Evolutionary conservation across 129 eudicot genomes (phyloP), one percentile per base, ranked within the genome.

Genomic region (Heracleum sosnowskyi): DNA sequence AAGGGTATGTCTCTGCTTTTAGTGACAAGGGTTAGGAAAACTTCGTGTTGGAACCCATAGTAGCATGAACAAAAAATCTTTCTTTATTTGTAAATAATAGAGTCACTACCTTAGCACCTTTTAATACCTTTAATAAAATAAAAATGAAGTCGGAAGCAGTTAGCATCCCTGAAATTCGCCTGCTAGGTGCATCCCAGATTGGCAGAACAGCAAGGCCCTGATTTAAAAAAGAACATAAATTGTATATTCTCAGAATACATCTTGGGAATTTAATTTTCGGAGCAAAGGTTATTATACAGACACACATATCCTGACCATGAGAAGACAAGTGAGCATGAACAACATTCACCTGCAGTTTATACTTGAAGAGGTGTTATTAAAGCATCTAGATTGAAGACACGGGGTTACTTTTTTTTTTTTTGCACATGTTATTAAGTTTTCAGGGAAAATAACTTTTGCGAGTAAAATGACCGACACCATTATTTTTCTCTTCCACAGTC

Each of bases 131-230:
- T 13, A 83, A 62, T 77, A 91, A 72, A 75, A 91, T 79, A 83
- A 83, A 83, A n/a, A 91, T 87, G 79, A 91, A 91, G 84, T 91
- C 97, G 26, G 93, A 91, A 42, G 91, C 81, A 34, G 93, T 91
- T 78, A 91, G 75, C 93, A 91, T 87, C 78, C 93, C 93, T 28
- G 86, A 78, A 71, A 91, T 85, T 74, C 82, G 87, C 82, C 82
- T 74, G 35, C 74, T 68, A 24, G 81, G 76, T 80, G 82, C 90
- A 87, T 91, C 86, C 97, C 93, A 87, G 41, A 91, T 87, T 74
- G 97, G 90, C 47, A 89, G 86, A 76, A 85, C 85, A 49, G 85
- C 80, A 79, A 87, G 85, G 73, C 89, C 91, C 97, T 91, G 29
- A 78, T 36, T 51, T 6, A 75, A 39, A 70, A 75, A 26, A 17